Base-by-base conservation (phyloP, 2,329 filamentous ascomycete species). In the Fusarium sarcochroum region DNA sequence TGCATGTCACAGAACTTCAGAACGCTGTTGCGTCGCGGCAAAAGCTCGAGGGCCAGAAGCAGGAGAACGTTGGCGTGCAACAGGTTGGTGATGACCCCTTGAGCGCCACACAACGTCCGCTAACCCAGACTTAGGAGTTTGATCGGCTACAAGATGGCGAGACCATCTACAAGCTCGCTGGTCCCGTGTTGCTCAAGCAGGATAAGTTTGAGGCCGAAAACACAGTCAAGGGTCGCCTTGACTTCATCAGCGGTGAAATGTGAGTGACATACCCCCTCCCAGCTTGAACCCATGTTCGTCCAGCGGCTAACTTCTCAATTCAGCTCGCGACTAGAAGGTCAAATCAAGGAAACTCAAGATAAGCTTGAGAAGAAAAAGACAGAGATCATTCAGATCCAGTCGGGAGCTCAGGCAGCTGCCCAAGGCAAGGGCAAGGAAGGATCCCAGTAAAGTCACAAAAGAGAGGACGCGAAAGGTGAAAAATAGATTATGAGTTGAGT, bases 201-300 rank as follows among this genome's bases (percentile, higher is more conserved):
- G 96, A 98, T 59, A 94, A 93, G 79, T 83, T 89, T 3, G 96
- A 99, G 78, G 96, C 96, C 0, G 90, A 94, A 69, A 91, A 93
- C 84, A 94, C 94, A 0, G 96, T 99, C 18, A 93, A 97, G 73
- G 93, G 93, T 20, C 89, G 96, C 23, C 80, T 99, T 50, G 94
- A 97, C 70, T 98, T 95, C 76, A 99, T 99, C 70, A 87, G 90
- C 70, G 93, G 95, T 76, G 95, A 99, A 78, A 96, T 98, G 94
- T 97, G 78, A 79, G 90, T 78, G 30, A 45, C 30, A n/a, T 17
- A 27, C 6, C 56, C 34, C 30, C n/a, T 46, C 37, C 44, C 38
- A n/a, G 45, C 21, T 15, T 45, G 25, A 30, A 25, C 37, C 18
- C 37, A 20, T 42, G n/a, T 27, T 7, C 23, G 3, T 3, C 20